A percentile compares a stretch with the other conserved stretches of the same genome.
Conservation (phyloP, 2,329 filamentous ascomycete genomes). For the Fusarium illudens region DNA sequence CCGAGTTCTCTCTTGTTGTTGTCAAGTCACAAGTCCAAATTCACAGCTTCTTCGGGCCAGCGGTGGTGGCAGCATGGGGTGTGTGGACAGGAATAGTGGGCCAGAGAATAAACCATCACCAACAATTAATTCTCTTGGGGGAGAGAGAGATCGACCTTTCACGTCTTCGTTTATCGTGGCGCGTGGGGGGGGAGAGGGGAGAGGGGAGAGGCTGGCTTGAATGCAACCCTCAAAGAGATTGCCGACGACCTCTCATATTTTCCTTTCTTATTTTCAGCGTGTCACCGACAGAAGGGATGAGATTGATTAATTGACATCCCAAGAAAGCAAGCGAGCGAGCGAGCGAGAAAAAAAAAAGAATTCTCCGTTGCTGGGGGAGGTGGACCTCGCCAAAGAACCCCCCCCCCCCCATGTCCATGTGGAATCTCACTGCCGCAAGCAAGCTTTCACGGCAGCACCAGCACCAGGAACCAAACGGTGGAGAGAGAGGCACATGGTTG, state of each 20-base stretch:
- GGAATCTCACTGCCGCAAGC: neutral
- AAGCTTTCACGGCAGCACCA: neutral
- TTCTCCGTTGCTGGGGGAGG: neutral
- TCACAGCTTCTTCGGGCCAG: neutral
- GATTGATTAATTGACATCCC: neutral
- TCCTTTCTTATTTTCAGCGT: neutral
- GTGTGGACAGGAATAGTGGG: neutral
- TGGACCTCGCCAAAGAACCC: neutral
- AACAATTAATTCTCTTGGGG: too few relatives aligned
- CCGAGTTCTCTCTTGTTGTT: neutral
- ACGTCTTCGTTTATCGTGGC: neutral
- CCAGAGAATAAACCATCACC: neutral
- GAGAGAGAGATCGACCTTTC: neutral
- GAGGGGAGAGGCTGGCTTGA: neutral
- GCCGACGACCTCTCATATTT: neutral
- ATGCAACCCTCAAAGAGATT: slow-evolving; percentile 1
- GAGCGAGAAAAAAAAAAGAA: neutral
- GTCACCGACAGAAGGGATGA: slow-evolving; percentile 2
- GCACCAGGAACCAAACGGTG: slow-evolving; percentile 7
- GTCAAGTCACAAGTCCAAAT: neutral
- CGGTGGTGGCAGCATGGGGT: neutral
- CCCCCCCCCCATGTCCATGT: neutral
- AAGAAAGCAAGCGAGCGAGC: too few relatives aligned
- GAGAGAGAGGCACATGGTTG: neutral
- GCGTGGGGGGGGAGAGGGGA: neutral